Conservation (phyloP, 2,329 filamentous ascomycete genomes). For the Fusarium algeriense region DNA sequence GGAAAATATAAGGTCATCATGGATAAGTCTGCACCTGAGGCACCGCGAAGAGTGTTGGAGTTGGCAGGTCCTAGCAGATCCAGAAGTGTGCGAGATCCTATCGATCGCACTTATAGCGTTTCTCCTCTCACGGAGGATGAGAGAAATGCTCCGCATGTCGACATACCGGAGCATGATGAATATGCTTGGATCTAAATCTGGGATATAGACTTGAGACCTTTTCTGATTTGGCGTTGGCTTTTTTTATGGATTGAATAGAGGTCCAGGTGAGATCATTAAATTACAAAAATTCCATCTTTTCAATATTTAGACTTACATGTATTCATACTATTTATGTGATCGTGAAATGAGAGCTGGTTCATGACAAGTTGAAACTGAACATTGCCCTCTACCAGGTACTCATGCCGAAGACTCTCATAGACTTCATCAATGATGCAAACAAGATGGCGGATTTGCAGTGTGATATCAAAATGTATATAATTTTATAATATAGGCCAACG, state of each 20-base stretch:
- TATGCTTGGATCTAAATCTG: background rate
- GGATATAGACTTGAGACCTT: background rate
- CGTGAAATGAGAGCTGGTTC: background rate
- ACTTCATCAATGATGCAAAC: background rate
- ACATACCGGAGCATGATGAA: slow-evolving; percentile 5
- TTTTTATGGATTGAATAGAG: background rate
- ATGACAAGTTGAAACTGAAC: background rate
- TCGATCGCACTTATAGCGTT: slow-evolving; percentile 2
- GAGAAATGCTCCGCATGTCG: background rate
- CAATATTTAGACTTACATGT: background rate
- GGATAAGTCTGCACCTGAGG: background rate
- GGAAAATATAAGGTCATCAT: slow-evolving; percentile 4
- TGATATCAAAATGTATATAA: too few species aligned
- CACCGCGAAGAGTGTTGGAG: background rate
- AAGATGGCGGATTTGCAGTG: too few species aligned
- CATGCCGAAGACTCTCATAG: background rate
- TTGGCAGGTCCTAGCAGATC: background rate
- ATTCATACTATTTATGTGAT: background rate
- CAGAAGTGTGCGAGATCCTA: background rate
- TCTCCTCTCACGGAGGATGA: slow-evolving; percentile 23
- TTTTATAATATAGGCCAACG: too few species aligned
- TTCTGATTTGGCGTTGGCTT: background rate
- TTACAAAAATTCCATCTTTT: background rate
- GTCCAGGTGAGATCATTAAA: background rate
- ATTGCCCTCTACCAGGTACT: background rate